Evolutionary conservation across 345 rosid genomes (phyloP).

Genomic region (Brassica juncea): DNA sequence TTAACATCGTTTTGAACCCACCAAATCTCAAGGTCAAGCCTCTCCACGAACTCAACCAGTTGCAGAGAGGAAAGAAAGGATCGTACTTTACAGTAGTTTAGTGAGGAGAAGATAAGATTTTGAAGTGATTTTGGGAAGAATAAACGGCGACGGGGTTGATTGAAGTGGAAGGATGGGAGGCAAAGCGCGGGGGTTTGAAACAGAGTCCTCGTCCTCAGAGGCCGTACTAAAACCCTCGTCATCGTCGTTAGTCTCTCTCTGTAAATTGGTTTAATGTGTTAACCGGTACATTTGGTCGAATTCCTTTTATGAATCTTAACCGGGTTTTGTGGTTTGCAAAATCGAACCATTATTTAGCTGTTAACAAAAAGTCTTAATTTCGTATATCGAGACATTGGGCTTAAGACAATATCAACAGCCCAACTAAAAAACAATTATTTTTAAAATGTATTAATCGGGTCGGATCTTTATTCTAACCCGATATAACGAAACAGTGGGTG

Average conservation of each 20-base stretch:
- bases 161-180: constrained; percentile 4
- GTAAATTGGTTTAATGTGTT: neutral
- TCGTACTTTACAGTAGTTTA: neutral
- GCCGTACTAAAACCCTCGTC: neutral
- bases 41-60: constrained; percentile 8
- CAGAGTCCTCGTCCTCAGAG: neutral
- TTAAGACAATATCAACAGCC: no score
- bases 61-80: constrained; percentile 15
- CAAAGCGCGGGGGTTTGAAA: neutral
- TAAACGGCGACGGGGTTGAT: neutral
- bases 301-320: neutral
- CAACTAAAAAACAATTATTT: no score
- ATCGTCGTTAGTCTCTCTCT: neutral
- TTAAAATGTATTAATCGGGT: neutral
- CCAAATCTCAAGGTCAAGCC: constrained; percentile 18
- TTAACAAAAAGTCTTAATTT: no score
- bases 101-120: neutral
- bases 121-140: neutral
- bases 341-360: no score
- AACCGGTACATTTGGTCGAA: neutral
- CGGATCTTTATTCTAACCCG: neutral
- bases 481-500: neutral
- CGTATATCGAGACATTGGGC: no score
- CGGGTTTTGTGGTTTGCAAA: neutral
- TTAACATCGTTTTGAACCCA: constrained; percentile 35